Percentiles rank a stretch among this genome's conserved stretches.
Evolutionary conservation across 148 eudicot genomes (phyloP).

Genomic region (Cornus kousa): DNA sequence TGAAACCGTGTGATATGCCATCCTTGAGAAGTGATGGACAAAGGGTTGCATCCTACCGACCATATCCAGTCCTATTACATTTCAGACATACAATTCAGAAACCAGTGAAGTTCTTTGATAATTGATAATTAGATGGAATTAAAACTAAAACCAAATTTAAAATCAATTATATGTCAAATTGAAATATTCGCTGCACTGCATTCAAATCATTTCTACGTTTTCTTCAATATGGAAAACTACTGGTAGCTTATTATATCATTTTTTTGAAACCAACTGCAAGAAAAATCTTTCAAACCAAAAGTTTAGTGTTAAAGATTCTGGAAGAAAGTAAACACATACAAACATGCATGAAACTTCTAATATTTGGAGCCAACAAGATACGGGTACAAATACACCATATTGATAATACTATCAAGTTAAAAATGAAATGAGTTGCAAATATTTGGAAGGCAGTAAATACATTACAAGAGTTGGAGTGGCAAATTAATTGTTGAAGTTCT

Average conservation of each 20-base stretch:
- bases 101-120: not conserved
- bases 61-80: conserved; percentile 80
- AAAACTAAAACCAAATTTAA: not conserved
- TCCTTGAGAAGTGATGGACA: conserved; percentile 75
- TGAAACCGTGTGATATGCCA: conserved; percentile 81
- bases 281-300: not conserved
- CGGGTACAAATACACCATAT: not conserved
- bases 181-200: not conserved
- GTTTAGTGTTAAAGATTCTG: no score
- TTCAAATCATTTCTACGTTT: not conserved
- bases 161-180: not conserved
- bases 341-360: not conserved
- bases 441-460: not conserved
- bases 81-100: conserved; percentile 14
- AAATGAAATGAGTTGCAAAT: not conserved
- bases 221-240: not conserved
- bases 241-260: not conserved
- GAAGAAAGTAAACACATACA: not conserved
- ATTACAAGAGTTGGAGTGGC: no score
- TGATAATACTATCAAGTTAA: no score
- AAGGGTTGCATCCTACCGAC: conserved; percentile 94
- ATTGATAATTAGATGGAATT: not conserved
- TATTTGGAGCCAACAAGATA: not conserved
- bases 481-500: no score
- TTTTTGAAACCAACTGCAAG: not conserved